Evolutionary conservation across 129 eudicot species (phyloP), one percentile per base, ranked within the genome.

Genomic region (Flaveria linearis): DNA sequence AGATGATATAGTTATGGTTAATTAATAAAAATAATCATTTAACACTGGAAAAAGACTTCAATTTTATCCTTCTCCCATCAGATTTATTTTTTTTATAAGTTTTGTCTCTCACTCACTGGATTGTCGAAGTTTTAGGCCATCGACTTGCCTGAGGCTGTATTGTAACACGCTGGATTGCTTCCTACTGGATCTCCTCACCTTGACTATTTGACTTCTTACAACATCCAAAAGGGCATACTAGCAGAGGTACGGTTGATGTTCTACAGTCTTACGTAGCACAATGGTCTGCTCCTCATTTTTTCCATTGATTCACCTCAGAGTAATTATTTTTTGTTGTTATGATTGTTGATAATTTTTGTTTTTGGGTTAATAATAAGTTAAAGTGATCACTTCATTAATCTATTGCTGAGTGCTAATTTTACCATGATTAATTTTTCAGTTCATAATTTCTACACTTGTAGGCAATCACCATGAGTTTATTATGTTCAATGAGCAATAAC

Each of bases 291-390:
- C 9, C 5, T 17, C 9, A 16, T 56, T 56, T 56, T 55, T 18
- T 18, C 13, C 28, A 56, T 20, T 56, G 8, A 56, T 56, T 56
- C 60, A 17, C 28, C 26, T 20, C 28, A 56, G 62, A 56, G 62
- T 56, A 56, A 8, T 18, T 20, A 18, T 56, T 56, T 18, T 56
- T 18, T 56, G 13, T n/a, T 53, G 60, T 79, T 77, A 77, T 77
- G 46, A 22, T 77, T 77, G 20, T 30, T 79, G 66, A 50, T 72
- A 51, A 36, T 22, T 65, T 71, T 51, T 72, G 28, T 56, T 71
- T 51, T 79, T 72, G 82, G 73, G 55, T 71, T 72, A 64, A 72
- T 64, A 72, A 72, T 79, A 72, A 72, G 73, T 72, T 62, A 72
- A 36, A 58, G 68, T 72, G 62, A 45, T 72, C 53, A 70, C 28